Evolutionary conservation across 768 basidiomycete species (phyloP).

Genomic region (Strobilomyces confusus): DNA sequence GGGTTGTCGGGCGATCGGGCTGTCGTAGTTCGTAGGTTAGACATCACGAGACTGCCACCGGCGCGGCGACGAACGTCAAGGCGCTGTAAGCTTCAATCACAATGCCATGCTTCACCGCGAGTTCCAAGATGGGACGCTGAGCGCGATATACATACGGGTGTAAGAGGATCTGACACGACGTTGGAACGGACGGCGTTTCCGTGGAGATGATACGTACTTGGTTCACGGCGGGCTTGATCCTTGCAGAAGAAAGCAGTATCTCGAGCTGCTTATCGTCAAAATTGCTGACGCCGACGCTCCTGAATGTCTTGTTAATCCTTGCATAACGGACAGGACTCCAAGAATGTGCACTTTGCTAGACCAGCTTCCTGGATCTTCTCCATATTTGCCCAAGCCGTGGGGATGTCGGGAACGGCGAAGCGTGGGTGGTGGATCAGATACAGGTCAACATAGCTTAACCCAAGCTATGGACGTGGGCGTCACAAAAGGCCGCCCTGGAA

Average conservation of each 20-base stretch:
- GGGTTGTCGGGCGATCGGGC: slow-evolving; percentile 57
- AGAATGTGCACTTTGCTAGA: slow-evolving; percentile 46
- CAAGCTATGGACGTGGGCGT: slow-evolving; percentile 41
- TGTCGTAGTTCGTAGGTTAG: slow-evolving; percentile 21
- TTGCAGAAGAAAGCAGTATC: slow-evolving; percentile 52
- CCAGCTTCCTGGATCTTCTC: slow-evolving; percentile 58
- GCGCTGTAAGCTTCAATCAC: slow-evolving; percentile 70
- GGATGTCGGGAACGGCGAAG: slow-evolving; percentile 54
- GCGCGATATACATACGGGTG: slow-evolving; percentile 66
- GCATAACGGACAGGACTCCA: neutral
- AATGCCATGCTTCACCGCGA: slow-evolving; percentile 53
- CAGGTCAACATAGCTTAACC: slow-evolving; percentile 60
- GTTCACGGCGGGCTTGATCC: slow-evolving; percentile 64
- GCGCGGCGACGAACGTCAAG: slow-evolving; percentile 44
- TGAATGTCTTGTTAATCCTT: slow-evolving; percentile 14
- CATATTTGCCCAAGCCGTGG: slow-evolving; percentile 61
- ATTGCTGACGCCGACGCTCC: slow-evolving; percentile 74
- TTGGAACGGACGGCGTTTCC: neutral
- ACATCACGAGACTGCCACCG: neutral
- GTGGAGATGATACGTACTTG: slow-evolving; percentile 50
- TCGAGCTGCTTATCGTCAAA: slow-evolving; percentile 54
- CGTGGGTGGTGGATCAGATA: slow-evolving; percentile 65
- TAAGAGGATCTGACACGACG: slow-evolving; percentile 49
- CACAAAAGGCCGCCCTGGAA: neutral
- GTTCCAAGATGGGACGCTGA: slow-evolving; percentile 56